Conservation (phyloP, 1,284 basidiomycete genomes). For the Boletus sp. region DNA sequence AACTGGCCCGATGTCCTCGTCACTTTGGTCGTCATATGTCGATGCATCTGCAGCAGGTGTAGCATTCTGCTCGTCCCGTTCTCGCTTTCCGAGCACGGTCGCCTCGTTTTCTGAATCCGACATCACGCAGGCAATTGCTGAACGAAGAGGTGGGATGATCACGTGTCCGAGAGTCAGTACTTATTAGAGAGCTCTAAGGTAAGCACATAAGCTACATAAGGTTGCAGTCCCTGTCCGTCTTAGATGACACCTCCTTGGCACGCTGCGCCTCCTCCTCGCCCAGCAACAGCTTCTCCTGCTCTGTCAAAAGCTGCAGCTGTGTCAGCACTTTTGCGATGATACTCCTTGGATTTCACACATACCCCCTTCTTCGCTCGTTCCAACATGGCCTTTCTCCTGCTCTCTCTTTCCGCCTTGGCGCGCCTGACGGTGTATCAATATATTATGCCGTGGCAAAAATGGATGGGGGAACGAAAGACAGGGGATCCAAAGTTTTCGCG, state of each 20-base stretch:
- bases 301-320: conserved; percentile 40
- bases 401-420: conserved; percentile 66
- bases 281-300: conserved; percentile 59
- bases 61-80: conserved; percentile 38
- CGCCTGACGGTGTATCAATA: conserved; percentile 44
- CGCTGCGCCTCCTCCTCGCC: conserved; percentile 46
- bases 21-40: conserved; percentile 42
- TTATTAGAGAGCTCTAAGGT: background rate
- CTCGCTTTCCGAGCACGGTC: conserved; percentile 62
- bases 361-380: conserved; percentile 65
- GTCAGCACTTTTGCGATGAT: conserved; percentile 9
- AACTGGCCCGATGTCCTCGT: conserved; percentile 77
- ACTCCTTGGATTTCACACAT: conserved; percentile 7
- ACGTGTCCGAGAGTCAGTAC: background rate
- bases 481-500: conserved; percentile 35
- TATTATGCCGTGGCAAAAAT: conserved; percentile 60
- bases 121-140: conserved; percentile 25
- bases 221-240: conserved; percentile 49
- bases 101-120: conserved; percentile 39
- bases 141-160: background rate
- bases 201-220: conserved; percentile 46
- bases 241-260: conserved; percentile 25
- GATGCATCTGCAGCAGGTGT: conserved; percentile 3
- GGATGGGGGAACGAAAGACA: conserved; percentile 58
- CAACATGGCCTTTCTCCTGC: conserved; percentile 59